These are phyloP conservation scores for Colletotrichum sp. DNA, from an alignment of 2,329 filamentous ascomycete species.

Conservation along the genomic window DNA sequence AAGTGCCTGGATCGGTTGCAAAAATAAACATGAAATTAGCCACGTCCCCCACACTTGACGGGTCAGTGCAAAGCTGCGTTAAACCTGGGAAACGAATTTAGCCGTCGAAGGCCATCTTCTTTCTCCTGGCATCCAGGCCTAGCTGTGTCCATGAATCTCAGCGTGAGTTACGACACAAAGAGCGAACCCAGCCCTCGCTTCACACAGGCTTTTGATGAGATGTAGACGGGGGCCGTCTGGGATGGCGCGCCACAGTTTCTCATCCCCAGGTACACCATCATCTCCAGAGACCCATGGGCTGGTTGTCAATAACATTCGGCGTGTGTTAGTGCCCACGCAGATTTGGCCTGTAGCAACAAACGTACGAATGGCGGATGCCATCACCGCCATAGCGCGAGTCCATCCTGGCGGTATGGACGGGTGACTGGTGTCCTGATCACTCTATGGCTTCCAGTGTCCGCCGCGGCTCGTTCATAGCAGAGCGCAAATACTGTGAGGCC, in stretches of 20 bases:
- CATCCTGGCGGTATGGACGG: not conserved
- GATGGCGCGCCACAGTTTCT: not conserved
- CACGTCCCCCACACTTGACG: not conserved
- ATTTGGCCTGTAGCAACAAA: not conserved
- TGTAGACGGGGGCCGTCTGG: not conserved
- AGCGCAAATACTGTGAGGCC: not conserved
- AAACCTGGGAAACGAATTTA: not conserved
- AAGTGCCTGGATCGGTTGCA: not conserved
- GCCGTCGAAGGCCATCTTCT: not conserved
- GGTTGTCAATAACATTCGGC: not conserved
- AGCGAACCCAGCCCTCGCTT: not conserved
- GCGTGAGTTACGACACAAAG: not conserved
- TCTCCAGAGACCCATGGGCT: not conserved
- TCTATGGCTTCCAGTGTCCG: not conserved
- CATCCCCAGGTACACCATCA: not conserved
- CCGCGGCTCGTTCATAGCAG: not conserved
- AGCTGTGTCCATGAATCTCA: not conserved
- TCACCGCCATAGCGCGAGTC: not conserved
- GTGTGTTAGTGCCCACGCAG: not conserved
- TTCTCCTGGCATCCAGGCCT: not conserved
- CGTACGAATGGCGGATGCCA: not conserved
- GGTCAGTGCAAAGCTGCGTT: not conserved
- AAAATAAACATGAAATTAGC: not conserved
- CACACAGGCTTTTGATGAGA: not conserved
- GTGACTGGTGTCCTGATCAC: not conserved